These are phyloP conservation scores for Fusarium circinatum DNA, from an alignment of 2,329 filamentous ascomycete species.

Conservation along the genomic window DNA sequence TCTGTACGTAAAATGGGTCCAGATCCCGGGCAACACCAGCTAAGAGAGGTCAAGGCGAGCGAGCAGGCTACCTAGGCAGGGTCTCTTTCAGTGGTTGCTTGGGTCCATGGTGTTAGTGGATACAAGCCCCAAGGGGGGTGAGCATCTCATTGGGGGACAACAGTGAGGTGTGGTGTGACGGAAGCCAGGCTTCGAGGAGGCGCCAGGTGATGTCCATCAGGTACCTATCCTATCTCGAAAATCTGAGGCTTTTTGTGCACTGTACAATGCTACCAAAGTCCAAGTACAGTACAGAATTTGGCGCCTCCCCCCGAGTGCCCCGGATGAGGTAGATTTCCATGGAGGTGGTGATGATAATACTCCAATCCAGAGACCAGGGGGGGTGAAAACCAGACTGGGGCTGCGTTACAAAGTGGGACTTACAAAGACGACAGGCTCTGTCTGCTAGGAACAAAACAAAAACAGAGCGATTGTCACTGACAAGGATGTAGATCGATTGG, in stretches of 20 bases:
- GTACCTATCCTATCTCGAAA: not conserved
- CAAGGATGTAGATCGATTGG: constrained; percentile 19
- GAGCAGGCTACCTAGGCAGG: constrained; percentile 7
- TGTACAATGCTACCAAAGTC: constrained; percentile 7
- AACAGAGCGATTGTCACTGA: constrained; percentile 24
- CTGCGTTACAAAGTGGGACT: constrained; percentile 27
- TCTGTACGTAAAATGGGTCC: constrained; percentile 22
- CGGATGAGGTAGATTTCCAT: constrained; percentile 25
- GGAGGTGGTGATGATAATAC: constrained; percentile 24
- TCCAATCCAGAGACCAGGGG: constrained; percentile 23
- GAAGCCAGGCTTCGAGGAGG: not conserved
- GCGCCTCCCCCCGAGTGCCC: constrained; percentile 12
- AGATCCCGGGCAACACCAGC: constrained; percentile 20
- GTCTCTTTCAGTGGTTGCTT: constrained; percentile 31
- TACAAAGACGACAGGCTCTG: constrained; percentile 7
- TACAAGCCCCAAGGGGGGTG: not conserved
- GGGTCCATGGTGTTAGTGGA: constrained; percentile 6
- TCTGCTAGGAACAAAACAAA: constrained; percentile 31
- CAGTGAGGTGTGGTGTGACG: constrained; percentile 8
- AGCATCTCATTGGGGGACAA: not conserved
- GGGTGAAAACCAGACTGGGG: constrained; percentile 17
- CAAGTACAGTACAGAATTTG: not conserved
- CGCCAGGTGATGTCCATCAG: not conserved
- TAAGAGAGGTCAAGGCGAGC: constrained; percentile 18
- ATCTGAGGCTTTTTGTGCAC: constrained; percentile 21